Conservation (phyloP, 225 moss, liverwort and hornwort genomes). For the Ulota crispa region DNA sequence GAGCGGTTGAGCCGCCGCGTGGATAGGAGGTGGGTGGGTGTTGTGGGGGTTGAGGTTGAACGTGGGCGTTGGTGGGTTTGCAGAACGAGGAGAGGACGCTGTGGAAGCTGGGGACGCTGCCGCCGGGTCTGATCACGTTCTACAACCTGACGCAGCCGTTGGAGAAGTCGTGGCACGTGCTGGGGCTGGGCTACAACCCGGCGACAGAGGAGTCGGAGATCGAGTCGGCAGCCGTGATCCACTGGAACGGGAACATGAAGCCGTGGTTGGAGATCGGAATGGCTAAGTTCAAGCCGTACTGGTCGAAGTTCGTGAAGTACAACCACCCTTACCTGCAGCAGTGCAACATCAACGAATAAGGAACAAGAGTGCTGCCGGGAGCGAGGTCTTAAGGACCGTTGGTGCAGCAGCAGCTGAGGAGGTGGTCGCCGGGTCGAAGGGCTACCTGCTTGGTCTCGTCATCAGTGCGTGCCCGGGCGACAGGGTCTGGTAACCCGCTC, state of each 20-base stretch:
- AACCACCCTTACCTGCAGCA: slow-evolving; percentile 54
- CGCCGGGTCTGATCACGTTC: slow-evolving; percentile 91
- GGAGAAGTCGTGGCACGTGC: slow-evolving; percentile 88
- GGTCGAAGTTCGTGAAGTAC: slow-evolving; percentile 91
- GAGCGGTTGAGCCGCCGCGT: not conserved
- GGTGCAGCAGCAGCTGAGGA: slow-evolving; percentile 15
- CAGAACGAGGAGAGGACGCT: slow-evolving; percentile 87
- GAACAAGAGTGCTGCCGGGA: slow-evolving; percentile 21
- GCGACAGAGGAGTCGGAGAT: slow-evolving; percentile 76
- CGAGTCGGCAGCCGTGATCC: slow-evolving; percentile 78
- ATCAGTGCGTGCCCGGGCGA: slow-evolving; percentile 18
- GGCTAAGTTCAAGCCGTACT: slow-evolving; percentile 86
- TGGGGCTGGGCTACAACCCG: slow-evolving; percentile 93
- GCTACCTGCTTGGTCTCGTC: slow-evolving; percentile 17
- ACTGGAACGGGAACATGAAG: slow-evolving; percentile 98
- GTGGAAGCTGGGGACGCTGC: slow-evolving; percentile 94
- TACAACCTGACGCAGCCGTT: slow-evolving; percentile 80
- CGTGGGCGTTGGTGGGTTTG: not conserved
- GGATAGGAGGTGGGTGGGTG: not conserved
- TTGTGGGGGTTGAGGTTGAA: not conserved
- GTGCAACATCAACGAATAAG: slow-evolving; percentile 58
- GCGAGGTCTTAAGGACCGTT: not conserved
- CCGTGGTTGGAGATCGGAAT: slow-evolving; percentile 97
- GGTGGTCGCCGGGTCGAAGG: slow-evolving; percentile 12
- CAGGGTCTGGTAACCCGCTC: slow-evolving; percentile 32